Conservation (phyloP, 73 alveolate species). For the Loxodes magnus region DNA sequence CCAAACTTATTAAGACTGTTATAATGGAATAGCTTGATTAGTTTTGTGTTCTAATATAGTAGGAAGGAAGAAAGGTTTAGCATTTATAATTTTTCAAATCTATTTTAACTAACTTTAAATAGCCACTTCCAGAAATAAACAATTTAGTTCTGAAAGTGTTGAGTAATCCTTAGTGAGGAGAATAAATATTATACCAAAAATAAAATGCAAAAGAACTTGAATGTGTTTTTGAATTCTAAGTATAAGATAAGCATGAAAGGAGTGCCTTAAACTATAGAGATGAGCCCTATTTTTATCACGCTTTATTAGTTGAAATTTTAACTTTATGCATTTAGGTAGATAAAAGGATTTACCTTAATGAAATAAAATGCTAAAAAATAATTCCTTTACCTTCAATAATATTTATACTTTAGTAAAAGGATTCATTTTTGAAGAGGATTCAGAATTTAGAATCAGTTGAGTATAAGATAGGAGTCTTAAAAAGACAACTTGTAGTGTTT, state of each 20-base stretch:
- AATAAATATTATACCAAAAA: background rate
- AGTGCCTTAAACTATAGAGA: constrained; percentile 10
- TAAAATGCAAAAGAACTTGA: background rate
- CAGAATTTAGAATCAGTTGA: too few relatives aligned
- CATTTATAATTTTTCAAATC: constrained; percentile 11
- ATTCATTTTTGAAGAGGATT: too few relatives aligned
- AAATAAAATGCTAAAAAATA: constrained; percentile 12
- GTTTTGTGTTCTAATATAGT: constrained; percentile 16
- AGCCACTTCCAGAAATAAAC: constrained; percentile 2
- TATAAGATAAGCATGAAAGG: background rate
- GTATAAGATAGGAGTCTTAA: too few relatives aligned
- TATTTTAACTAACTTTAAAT: background rate
- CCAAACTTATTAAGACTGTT: constrained; percentile 5
- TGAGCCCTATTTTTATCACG: constrained; percentile 36
- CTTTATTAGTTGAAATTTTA: constrained; percentile 21
- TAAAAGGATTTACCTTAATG: constrained; percentile 3
- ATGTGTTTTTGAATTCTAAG: background rate
- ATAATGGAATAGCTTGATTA: constrained; percentile 11
- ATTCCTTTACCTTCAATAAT: too few relatives aligned
- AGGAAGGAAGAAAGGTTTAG: constrained; percentile 29
- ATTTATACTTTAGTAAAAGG: too few relatives aligned
- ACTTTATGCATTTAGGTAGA: constrained; percentile 1
- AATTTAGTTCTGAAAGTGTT: background rate
- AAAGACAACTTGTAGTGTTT: too few relatives aligned
- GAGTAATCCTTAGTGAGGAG: background rate